phyloP scores from a whole-genome alignment of 1,139 yeast genomes.

The Nadsonia starkeyi-henricii region DNA sequence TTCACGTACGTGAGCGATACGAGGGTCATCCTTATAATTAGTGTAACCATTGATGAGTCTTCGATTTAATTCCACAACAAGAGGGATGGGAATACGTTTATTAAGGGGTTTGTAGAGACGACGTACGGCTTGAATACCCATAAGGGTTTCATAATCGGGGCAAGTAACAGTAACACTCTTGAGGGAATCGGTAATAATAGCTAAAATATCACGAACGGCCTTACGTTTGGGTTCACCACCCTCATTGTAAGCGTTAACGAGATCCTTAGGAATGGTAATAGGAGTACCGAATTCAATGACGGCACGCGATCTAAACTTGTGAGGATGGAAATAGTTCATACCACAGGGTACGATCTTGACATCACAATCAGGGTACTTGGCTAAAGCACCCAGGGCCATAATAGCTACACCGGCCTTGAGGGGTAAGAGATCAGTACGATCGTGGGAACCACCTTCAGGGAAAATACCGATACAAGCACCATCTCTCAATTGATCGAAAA shows the following conservation, averaged over 20 bases:
- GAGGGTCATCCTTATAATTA: constrained; percentile 57
- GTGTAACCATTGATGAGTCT: constrained; percentile 69
- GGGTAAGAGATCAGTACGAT: constrained; percentile 78
- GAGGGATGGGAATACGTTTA: constrained; percentile 59
- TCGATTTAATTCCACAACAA: constrained; percentile 82
- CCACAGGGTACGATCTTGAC: constrained; percentile 92
- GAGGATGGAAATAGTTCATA: constrained; percentile 93
- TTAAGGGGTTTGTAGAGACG: constrained; percentile 73
- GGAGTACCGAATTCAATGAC: constrained; percentile 92
- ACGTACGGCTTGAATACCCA: constrained; percentile 88
- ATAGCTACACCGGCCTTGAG: constrained; percentile 95
- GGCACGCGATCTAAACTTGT: constrained; percentile 86
- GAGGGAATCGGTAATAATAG: constrained; percentile 57
- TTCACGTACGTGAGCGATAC: constrained; percentile 43
- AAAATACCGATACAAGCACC: constrained; percentile 88
- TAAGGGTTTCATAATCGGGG: constrained; percentile 81
- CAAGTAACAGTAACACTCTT: constrained; percentile 86
- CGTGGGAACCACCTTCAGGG: constrained; percentile 97
- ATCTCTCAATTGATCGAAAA: constrained; percentile 64
- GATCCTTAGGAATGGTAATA: constrained; percentile 47
- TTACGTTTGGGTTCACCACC: constrained; percentile 48
- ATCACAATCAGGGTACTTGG: constrained; percentile 49
- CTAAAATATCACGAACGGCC: constrained; percentile 60
- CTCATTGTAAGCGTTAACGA: constrained; percentile 47
- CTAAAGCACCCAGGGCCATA: constrained; percentile 92